Percentiles rank a stretch among this genome's conserved stretches.
These are phyloP conservation scores for Coemansia sp. DNA, from an alignment of 192 early-diverging fungal genomes.

Conservation along the genomic window DNA sequence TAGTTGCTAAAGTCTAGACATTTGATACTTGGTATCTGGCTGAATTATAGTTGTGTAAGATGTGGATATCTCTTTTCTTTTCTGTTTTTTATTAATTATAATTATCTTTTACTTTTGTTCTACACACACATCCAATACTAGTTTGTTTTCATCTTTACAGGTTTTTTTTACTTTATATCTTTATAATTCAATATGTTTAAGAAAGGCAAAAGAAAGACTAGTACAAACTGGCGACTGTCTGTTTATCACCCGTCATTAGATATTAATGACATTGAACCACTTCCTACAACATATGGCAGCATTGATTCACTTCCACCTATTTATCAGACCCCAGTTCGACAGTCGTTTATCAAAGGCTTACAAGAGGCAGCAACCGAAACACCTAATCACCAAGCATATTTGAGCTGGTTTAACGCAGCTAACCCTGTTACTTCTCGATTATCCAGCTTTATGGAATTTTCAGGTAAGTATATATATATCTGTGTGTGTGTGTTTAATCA, in stretches of 20 bases:
- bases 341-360: conserved; percentile 19
- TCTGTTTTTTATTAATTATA: neutral
- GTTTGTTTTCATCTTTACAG: neutral
- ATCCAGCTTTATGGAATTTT: conserved; percentile 8
- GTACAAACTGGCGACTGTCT: conserved; percentile 16
- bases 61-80: neutral
- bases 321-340: conserved; percentile 15
- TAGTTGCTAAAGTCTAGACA: too few species aligned
- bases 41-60: too few species aligned
- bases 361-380: conserved; percentile 4
- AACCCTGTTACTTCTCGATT: conserved; percentile 6
- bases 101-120: neutral
- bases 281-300: conserved; percentile 17
- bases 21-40: too few species aligned
- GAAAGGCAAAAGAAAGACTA: neutral
- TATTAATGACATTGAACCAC: conserved; percentile 18
- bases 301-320: conserved; percentile 15
- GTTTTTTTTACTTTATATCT: neutral
- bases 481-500: neutral
- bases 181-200: conserved; percentile 21
- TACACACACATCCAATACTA: neutral
- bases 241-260: conserved; percentile 17
- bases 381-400: conserved; percentile 1
- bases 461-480: conserved; percentile 13
- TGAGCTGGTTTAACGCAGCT: conserved; percentile 36